phyloP scores from a whole-genome alignment of 371 early-diverging fungal genomes.

The Cokeromyces recurvatus region DNA sequence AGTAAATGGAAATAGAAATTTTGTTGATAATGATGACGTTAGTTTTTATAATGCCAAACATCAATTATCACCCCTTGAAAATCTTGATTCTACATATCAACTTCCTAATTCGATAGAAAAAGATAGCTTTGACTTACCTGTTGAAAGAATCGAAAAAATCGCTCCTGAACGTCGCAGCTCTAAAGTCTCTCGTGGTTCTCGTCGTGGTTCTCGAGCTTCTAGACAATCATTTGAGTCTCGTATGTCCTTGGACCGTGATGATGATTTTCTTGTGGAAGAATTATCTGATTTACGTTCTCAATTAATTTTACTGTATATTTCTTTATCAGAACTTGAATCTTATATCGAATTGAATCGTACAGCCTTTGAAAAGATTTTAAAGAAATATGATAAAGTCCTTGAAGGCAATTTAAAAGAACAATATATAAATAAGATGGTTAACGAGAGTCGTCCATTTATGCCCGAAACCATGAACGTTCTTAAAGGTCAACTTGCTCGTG shows the following conservation, averaged over 20 bases:
- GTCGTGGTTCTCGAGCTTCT: slow-evolving; percentile 5
- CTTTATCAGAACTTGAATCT: slow-evolving; percentile 79
- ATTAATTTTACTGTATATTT: slow-evolving; percentile 64
- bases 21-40: neutral
- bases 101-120: slow-evolving; percentile 7
- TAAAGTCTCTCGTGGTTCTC: slow-evolving; percentile 9
- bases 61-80: slow-evolving; percentile 13
- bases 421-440: slow-evolving; percentile 62
- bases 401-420: slow-evolving; percentile 39
- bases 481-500: slow-evolving; percentile 45
- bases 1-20: neutral
- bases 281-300: slow-evolving; percentile 33
- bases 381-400: slow-evolving; percentile 93
- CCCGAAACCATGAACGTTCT: slow-evolving; percentile 44
- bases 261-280: slow-evolving; percentile 7
- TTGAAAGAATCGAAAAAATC: slow-evolving; percentile 6
- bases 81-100: slow-evolving; percentile 18
- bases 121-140: neutral
- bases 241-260: no score
- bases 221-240: slow-evolving; percentile 9
- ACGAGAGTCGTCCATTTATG: slow-evolving; percentile 56
- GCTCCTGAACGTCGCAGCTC: slow-evolving; percentile 10
- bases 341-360: slow-evolving; percentile 90
- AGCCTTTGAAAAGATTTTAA: slow-evolving; percentile 93
- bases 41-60: neutral